These are phyloP conservation scores for Neoascochyta sp. DNA, from an alignment of 2,329 filamentous ascomycete species.

Conservation along the genomic window DNA sequence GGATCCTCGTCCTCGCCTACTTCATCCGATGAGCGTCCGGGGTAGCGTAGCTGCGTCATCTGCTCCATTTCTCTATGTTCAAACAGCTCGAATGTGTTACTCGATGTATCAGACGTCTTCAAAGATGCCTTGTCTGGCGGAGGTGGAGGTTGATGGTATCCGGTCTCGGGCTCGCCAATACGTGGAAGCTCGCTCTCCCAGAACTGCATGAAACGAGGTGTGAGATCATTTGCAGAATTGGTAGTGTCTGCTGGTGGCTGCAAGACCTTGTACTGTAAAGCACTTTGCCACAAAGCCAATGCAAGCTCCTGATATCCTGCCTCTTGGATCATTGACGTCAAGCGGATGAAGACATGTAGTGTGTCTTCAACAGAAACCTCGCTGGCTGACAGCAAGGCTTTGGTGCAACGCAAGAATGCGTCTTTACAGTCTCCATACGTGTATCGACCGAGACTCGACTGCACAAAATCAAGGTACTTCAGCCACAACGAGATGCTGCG, in stretches of 20 bases:
- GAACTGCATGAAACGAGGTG: conserved; percentile 60
- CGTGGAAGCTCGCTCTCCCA: conserved; percentile 84
- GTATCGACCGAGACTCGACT: conserved; percentile 65
- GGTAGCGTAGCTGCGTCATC: conserved; percentile 52
- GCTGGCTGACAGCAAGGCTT: conserved; percentile 23
- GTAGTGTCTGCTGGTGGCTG: conserved; percentile 51
- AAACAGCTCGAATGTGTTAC: conserved; percentile 21
- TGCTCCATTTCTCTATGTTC: conserved; percentile 52
- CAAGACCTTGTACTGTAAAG: conserved; percentile 69
- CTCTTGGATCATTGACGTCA: conserved; percentile 71
- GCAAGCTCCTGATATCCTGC: conserved; percentile 75
- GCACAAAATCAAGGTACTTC: conserved; percentile 65
- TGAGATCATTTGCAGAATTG: not conserved
- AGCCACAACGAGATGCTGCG: conserved; percentile 66
- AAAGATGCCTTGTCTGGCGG: conserved; percentile 5
- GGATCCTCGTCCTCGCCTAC: conserved; percentile 76
- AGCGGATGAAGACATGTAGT: conserved; percentile 69
- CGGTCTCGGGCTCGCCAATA: conserved; percentile 66
- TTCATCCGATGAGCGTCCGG: conserved; percentile 72
- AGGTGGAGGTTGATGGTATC: conserved; percentile 12
- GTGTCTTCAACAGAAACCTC: conserved; percentile 11
- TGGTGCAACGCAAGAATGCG: conserved; percentile 58
- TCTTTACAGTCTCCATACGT: conserved; percentile 63
- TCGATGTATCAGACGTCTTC: conserved; percentile 5
- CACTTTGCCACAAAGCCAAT: conserved; percentile 75